Base-by-base conservation (phyloP, 345 rosid genomes). In the Ceriops zippeliana region DNA sequence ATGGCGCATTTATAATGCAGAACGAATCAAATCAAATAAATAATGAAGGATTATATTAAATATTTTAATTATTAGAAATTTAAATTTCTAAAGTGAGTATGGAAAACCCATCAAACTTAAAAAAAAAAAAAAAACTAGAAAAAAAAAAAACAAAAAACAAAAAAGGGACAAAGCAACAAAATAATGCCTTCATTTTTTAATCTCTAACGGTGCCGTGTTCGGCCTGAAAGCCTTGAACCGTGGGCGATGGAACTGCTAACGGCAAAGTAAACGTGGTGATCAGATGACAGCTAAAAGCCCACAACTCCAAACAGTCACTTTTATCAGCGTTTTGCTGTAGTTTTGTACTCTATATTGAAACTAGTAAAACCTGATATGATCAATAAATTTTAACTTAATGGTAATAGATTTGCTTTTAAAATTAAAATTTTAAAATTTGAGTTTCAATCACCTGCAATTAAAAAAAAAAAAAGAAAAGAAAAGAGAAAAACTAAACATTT, bases 271-370 rank as follows among this genome's bases (percentile, higher is more conserved):
- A 22, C 46, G 13, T 17, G 32, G 9, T 7, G n/a, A 46, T 26
- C 56, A 17, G 67, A 63, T 46, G 67, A 46, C 67, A 63, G 67
- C 54, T 63, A 26, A 27, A 46, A 46, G 54, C 66, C 24, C 35
- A 27, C 1, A 2, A 22, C 7, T 27, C n/a, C 35, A 16, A 26
- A 21, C 19, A 2, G 19, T 46, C 21, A 46, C 5, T 63, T 63
- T 7, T 46, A 20, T 52, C 26, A 54, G 24, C 19, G 54, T 46
- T 5, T 16, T 35, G 1, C 20, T 4, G 17, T 2, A 1, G 47
- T 26, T 42, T 16, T 13, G 49, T 11, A 42, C 49, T 42, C 4
- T 3, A 5, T 3, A 17, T 42, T 42, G 17, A 13, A 13, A 3
- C 49, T 42, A 42, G 7, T 34, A 34, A 7, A 6, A 34, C 7